Evolutionary conservation across 108 stramenopile genomes (phyloP).

Genomic region (Fragilariopsis cylindrus): DNA sequence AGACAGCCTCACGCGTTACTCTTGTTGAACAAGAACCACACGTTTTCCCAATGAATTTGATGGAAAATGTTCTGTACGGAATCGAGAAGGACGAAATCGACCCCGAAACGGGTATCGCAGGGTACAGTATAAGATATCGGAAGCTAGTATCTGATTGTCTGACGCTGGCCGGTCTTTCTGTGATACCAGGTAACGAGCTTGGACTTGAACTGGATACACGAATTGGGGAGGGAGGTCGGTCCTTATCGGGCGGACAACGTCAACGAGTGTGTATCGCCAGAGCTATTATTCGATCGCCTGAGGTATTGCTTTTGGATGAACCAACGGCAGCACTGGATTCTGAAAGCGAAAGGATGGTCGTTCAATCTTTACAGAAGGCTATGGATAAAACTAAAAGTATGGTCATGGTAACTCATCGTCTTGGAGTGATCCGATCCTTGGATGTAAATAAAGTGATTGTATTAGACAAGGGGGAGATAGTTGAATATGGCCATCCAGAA

Average conservation of each 20-base stretch:
- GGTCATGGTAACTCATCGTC: slow-evolving; percentile 89
- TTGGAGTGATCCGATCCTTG: slow-evolving; percentile 81
- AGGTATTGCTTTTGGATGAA: slow-evolving; percentile 77
- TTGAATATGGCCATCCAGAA: slow-evolving; percentile 92
- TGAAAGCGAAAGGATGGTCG: slow-evolving; percentile 74
- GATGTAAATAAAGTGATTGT: slow-evolving; percentile 91
- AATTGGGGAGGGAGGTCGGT: slow-evolving; percentile 92
- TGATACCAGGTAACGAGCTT: slow-evolving; percentile 72
- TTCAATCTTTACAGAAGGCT: slow-evolving; percentile 60
- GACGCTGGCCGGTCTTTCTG: slow-evolving; percentile 63
- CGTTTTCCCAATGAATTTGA: slow-evolving; percentile 86
- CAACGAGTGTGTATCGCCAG: slow-evolving; percentile 93
- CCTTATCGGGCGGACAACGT: slow-evolving; percentile 90
- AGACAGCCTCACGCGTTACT: slow-evolving; percentile 72
- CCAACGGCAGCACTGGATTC: slow-evolving; percentile 79
- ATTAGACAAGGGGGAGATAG: slow-evolving; percentile 84
- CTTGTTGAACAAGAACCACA: slow-evolving; percentile 91
- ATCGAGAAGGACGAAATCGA: slow-evolving; percentile 70
- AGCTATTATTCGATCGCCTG: slow-evolving; percentile 83
- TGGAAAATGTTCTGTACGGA: slow-evolving; percentile 93
- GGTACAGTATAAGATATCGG: slow-evolving; percentile 65
- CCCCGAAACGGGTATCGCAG: slow-evolving; percentile 57
- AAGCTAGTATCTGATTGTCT: slow-evolving; percentile 53
- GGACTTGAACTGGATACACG: slow-evolving; percentile 84
- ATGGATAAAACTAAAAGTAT: slow-evolving; percentile 74